These are phyloP conservation scores for Pulveroboletus sp. DNA, from an alignment of 768 basidiomycete genomes.

Conservation along the genomic window DNA sequence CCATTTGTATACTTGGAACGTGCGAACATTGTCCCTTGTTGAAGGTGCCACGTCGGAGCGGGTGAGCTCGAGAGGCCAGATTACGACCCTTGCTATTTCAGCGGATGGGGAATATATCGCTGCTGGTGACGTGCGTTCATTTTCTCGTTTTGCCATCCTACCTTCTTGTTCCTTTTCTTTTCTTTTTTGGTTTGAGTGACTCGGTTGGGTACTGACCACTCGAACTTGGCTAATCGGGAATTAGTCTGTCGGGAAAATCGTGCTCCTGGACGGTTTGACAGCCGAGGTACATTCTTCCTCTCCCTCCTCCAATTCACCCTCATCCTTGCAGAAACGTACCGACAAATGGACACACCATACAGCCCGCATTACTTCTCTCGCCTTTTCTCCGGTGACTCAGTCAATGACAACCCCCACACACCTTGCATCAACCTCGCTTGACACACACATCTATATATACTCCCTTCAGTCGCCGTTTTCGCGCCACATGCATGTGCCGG, in stretches of 20 bases:
- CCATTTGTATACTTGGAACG: constrained; percentile 68
- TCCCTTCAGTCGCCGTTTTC: constrained; percentile 58
- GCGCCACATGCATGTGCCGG: constrained; percentile 77
- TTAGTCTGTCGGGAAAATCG: constrained; percentile 77
- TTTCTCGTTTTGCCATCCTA: background rate
- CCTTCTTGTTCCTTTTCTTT: background rate
- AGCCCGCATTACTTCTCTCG: constrained; percentile 71
- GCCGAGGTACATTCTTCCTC: constrained; percentile 40
- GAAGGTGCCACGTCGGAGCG: constrained; percentile 57
- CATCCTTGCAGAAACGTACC: constrained; percentile 48
- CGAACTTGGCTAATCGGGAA: background rate
- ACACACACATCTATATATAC: constrained; percentile 90
- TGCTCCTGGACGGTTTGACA: constrained; percentile 66
- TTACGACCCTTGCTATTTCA: constrained; percentile 77
- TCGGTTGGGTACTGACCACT: background rate
- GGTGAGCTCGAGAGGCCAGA: constrained; percentile 50
- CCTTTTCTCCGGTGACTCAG: constrained; percentile 29
- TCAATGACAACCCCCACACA: constrained; percentile 35
- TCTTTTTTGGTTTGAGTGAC: background rate
- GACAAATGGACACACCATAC: constrained; percentile 85
- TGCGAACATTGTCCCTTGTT: constrained; percentile 43
- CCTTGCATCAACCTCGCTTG: constrained; percentile 85
- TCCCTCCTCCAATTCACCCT: background rate
- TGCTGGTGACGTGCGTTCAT: constrained; percentile 71
- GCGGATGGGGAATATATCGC: constrained; percentile 72